Conservation (phyloP, 495 filamentous ascomycete genomes). For the Durotheca rogersii region DNA sequence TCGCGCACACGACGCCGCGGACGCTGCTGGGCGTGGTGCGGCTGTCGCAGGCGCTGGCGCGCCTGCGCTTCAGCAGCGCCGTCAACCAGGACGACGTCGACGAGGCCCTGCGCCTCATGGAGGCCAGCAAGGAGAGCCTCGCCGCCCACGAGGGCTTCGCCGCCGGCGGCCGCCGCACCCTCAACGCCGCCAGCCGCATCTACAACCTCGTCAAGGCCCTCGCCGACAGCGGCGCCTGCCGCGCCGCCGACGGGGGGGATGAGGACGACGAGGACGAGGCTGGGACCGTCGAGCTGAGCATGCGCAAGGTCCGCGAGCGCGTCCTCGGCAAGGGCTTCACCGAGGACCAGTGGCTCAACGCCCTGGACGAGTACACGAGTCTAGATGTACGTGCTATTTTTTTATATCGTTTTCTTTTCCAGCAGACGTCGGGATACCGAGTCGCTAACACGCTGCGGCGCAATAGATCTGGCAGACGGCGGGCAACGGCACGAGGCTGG, state of each 20-base stretch:
- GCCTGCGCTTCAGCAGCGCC: constrained; percentile 77
- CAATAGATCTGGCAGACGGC: constrained; percentile 91
- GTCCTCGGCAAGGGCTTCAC: constrained; percentile 97
- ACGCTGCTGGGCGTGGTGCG: constrained; percentile 90
- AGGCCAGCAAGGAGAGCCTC: constrained; percentile 87
- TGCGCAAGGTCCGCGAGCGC: constrained; percentile 82
- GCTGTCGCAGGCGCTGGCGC: constrained; percentile 92
- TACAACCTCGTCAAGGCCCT: constrained; percentile 88
- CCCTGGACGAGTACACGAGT: constrained; percentile 85
- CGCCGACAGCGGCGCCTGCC: constrained; percentile 69
- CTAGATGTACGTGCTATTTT: constrained; percentile 69
- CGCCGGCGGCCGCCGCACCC: constrained; percentile 58
- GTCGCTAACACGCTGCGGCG: constrained; percentile 25
- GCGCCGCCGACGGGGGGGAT: constrained; percentile 59
- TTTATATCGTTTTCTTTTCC: neutral
- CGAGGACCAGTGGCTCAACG: constrained; percentile 80
- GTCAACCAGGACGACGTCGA: constrained; percentile 94
- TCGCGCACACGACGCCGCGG: constrained; percentile 88
- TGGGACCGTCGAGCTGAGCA: constrained; percentile 68
- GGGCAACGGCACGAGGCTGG: constrained; percentile 77
- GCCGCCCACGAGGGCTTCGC: constrained; percentile 61
- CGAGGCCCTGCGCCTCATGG: constrained; percentile 85
- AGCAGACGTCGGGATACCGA: constrained; percentile 28
- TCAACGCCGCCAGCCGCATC: constrained; percentile 84
- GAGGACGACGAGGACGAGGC: constrained; percentile 35